Evolutionary conservation across 345 rosid genomes (phyloP).

Genomic region (Melaleuca quinquenervia): DNA sequence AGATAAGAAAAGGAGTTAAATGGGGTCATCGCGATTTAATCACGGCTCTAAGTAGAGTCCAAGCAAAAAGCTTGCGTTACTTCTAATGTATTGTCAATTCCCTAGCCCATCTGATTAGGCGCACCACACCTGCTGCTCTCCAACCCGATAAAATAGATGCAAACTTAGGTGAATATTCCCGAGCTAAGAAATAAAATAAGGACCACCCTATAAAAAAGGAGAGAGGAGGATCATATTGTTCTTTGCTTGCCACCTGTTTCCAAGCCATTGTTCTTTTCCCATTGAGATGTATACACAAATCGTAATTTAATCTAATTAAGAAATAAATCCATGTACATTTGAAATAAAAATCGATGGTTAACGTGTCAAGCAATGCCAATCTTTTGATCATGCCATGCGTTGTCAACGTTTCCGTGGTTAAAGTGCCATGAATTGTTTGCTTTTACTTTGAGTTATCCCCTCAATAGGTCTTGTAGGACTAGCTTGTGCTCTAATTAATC

Average conservation of each 20-base stretch:
- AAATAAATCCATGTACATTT: neutral
- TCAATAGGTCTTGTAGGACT: neutral
- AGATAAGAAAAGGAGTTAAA: neutral
- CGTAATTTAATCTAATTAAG: neutral
- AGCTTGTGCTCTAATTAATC: neutral
- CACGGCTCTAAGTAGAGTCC: neutral
- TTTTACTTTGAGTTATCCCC: neutral
- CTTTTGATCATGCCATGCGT: neutral
- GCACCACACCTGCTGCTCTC: neutral
- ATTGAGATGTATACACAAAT: neutral
- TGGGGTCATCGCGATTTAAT: neutral
- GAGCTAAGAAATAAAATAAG: neutral
- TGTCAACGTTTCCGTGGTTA: neutral
- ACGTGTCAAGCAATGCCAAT: neutral
- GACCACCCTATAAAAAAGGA: neutral
- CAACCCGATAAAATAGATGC: neutral
- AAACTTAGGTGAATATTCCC: neutral
- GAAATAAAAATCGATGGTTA: neutral
- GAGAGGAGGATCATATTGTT: neutral
- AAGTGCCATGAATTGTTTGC: neutral
- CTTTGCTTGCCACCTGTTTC: slow-evolving; percentile 1
- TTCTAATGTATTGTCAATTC: neutral
- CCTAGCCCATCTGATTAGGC: neutral
- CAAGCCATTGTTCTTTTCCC: neutral
- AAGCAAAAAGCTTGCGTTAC: neutral